Evolutionary conservation across 2,329 filamentous ascomycete species (phyloP).

Genomic region (Aspergillus sp.): DNA sequence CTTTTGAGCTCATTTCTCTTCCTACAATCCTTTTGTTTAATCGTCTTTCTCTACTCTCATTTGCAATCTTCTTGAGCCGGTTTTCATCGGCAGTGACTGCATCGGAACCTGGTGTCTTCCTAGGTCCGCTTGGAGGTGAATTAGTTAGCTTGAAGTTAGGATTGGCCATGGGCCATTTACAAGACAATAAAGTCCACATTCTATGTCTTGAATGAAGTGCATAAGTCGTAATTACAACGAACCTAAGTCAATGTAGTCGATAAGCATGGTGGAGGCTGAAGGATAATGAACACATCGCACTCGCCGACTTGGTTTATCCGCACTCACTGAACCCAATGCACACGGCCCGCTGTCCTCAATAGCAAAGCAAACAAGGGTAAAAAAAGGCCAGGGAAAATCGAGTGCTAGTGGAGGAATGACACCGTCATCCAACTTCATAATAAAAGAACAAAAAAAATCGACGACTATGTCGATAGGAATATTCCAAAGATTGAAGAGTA

Average conservation of each 20-base stretch:
- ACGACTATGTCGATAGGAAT: slow-evolving; percentile 45
- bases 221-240: neutral
- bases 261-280: neutral
- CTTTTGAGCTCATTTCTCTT: slow-evolving; percentile 9
- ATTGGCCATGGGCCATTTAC: slow-evolving; percentile 10
- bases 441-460: slow-evolving; percentile 39
- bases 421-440: neutral
- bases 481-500: slow-evolving; percentile 61
- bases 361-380: neutral
- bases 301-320: neutral
- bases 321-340: neutral
- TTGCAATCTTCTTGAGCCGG: slow-evolving; percentile 10
- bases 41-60: slow-evolving; percentile 13
- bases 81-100: slow-evolving; percentile 3
- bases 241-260: neutral
- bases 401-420: neutral
- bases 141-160: slow-evolving; percentile 9
- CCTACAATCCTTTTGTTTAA: slow-evolving; percentile 10
- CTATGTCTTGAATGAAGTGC: slow-evolving; percentile 1
- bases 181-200: slow-evolving; percentile 18
- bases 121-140: slow-evolving; percentile 10
- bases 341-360: neutral
- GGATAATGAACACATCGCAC: neutral
- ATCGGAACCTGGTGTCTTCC: slow-evolving; percentile 2
- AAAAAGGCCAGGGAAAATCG: neutral